A percentile compares a stretch with the other conserved stretches of the same genome.
Conservation (phyloP, 73 alveolate genomes). For the Paramecium bursaria region DNA sequence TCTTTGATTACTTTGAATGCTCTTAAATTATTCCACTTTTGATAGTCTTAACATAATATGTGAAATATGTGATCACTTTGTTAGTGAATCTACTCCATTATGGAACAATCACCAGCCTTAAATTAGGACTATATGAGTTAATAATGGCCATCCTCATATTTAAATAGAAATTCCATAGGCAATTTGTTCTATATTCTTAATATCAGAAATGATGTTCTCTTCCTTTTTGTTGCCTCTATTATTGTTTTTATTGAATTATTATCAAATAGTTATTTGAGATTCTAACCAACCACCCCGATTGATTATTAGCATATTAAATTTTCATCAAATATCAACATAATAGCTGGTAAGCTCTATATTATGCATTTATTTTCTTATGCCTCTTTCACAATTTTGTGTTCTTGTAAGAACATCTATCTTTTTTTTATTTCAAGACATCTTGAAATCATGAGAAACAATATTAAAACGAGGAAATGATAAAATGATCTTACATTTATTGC, state of each 20-base stretch:
- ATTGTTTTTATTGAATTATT: neutral
- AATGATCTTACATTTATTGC: neutral
- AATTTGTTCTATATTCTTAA: no score
- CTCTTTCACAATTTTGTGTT: neutral
- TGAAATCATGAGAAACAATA: conserved; percentile 11
- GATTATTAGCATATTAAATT: conserved; percentile 1
- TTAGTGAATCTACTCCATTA: neutral
- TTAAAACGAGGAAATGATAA: neutral
- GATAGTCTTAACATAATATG: conserved; percentile 7
- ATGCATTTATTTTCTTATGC: neutral
- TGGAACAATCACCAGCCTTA: neutral
- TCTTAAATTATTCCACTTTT: conserved; percentile 39
- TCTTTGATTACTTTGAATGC: conserved; percentile 49
- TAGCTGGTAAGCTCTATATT: neutral
- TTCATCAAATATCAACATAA: neutral
- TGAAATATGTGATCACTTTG: conserved; percentile 1
- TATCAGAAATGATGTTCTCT: neutral
- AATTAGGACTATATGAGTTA: neutral
- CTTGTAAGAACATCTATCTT: neutral
- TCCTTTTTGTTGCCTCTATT: neutral
- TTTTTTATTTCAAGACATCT: conserved; percentile 34
- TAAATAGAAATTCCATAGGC: neutral
- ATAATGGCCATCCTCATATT: neutral
- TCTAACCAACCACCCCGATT: neutral
- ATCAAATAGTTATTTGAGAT: neutral